A percentile compares a stretch with the other conserved stretches of the same genome.
phyloP scores from a whole-genome alignment of 1,139 yeast genomes.

The Geotrichum fermentans region DNA sequence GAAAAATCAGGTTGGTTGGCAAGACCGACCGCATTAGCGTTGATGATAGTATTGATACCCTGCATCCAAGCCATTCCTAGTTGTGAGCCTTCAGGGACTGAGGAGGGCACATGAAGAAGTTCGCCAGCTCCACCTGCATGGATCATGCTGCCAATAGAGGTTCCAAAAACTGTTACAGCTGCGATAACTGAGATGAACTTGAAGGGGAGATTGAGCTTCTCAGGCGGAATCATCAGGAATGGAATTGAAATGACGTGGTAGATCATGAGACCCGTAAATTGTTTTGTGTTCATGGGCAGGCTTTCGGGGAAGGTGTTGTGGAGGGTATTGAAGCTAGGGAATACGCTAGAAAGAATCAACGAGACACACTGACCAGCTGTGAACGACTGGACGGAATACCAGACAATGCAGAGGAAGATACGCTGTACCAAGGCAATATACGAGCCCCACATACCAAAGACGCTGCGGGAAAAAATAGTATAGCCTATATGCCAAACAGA shows the following conservation, averaged over 20 bases:
- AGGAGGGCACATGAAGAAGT: constrained; percentile 7
- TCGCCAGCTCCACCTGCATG: constrained; percentile 23
- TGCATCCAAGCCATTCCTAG: constrained; percentile 25
- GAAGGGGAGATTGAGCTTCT: constrained; percentile 27
- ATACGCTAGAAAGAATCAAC: constrained; percentile 29
- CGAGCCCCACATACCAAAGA: constrained; percentile 35
- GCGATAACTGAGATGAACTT: constrained; percentile 22
- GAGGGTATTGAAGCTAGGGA: constrained; percentile 31
- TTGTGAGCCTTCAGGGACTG: constrained; percentile 18
- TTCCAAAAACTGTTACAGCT: constrained; percentile 25
- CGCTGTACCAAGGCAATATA: constrained; percentile 29
- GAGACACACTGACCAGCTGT: constrained; percentile 34
- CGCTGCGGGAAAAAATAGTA: constrained; percentile 30
- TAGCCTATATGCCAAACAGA: constrained; percentile 35
- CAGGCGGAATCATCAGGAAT: constrained; percentile 31
- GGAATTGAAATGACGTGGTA: constrained; percentile 33
- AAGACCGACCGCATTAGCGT: constrained; percentile 26
- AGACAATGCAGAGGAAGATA: constrained; percentile 31
- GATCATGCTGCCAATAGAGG: constrained; percentile 28
- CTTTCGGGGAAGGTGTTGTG: constrained; percentile 34
- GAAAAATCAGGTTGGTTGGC: constrained; percentile 46
- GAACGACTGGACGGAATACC: constrained; percentile 36
- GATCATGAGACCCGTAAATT: constrained; percentile 34
- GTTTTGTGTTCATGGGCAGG: constrained; percentile 33
- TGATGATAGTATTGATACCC: constrained; percentile 12